Base-by-base conservation (phyloP, 2,329 filamentous ascomycete species). In the Venturia oleaginea region DNA sequence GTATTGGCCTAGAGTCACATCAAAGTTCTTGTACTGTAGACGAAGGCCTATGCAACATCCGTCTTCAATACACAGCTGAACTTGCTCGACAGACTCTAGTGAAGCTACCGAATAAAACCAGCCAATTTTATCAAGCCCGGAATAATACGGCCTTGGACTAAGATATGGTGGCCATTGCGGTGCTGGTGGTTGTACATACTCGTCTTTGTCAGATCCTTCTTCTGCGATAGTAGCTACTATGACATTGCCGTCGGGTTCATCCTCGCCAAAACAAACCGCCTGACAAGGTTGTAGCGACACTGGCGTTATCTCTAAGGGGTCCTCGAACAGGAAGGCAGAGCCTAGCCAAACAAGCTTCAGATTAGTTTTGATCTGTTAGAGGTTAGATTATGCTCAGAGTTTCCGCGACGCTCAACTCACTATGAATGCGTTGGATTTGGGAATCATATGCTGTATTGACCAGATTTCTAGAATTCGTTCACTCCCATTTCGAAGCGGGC, bases 11-110 rank as follows among this genome's bases (percentile, higher is more conserved):
- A 51, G 24, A 51, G 46, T 51, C 46, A 51, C 24, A 51, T 51
- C 24, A 51, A n/a, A 51, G 46, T 51, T 51, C 46, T 51, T 51
- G 46, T 51, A 51, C 46, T 51, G 46, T n/a, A 51, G 46, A 51
- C 46, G 46, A 27, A 51, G 46, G 46, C 46, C 24, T n/a, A 51
- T 51, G 15, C 46, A 51, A 51, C 7, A 51, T 51, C 46, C 46
- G 19, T 51, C 46, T 4, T 27, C 24, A 51, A 51, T 13, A 27
- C 24, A 51, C 15, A 51, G 46, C 46, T 51, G 46, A 51, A 51
- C 24, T 27, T 27, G 46, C 24, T 51, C 46, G 24, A 51, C 46
- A n/a, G 46, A 51, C 24, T 51, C 46, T 51, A 51, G 46, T 27
- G 46, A 51, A 51, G 46, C 46, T 51, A n/a, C 15, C 19, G 24